A percentile compares a stretch with the other conserved stretches of the same genome.
These are phyloP conservation scores for Lachancea dasiensis DNA, from an alignment of 805 yeast genomes.

Conservation along the genomic window DNA sequence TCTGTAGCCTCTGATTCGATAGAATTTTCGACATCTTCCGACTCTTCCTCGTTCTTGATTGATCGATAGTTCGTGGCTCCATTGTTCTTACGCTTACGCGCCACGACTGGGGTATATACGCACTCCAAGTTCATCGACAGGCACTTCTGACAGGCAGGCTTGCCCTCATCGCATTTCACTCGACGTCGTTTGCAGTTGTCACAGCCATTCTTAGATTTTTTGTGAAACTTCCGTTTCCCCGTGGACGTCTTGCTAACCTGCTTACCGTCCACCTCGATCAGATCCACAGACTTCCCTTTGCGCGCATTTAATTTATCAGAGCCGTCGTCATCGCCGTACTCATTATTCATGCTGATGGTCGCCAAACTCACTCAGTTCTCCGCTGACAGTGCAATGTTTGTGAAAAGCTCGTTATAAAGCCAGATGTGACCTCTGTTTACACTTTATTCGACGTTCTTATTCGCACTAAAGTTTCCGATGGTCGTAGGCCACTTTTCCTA, in stretches of 20 bases:
- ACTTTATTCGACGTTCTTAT: too few relatives aligned
- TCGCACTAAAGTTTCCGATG: too few relatives aligned
- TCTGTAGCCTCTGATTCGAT: neutral
- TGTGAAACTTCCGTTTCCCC: conserved; percentile 82
- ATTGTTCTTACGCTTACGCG: conserved; percentile 19
- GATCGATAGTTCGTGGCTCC: conserved; percentile 5
- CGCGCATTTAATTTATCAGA: conserved; percentile 10
- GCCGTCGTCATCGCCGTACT: conserved; percentile 7
- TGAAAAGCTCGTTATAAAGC: too few relatives aligned
- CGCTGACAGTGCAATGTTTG: too few relatives aligned
- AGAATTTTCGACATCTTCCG: neutral
- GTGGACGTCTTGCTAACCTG: conserved; percentile 41
- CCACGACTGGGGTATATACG: conserved; percentile 41
- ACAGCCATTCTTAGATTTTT: conserved; percentile 85
- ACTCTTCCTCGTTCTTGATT: conserved; percentile 16
- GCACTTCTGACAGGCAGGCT: conserved; percentile 78
- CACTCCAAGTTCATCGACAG: conserved; percentile 73
- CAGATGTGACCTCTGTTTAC: too few relatives aligned
- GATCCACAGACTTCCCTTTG: conserved; percentile 27
- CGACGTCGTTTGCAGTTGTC: conserved; percentile 82
- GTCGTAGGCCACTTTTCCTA: too few relatives aligned
- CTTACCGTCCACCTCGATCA: conserved; percentile 37
- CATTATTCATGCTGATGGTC: conserved; percentile 5
- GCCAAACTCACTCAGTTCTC: too few relatives aligned
- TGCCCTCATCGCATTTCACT: conserved; percentile 87